Conservation (phyloP, 2,329 filamentous ascomycete species). For the Colletotrichum echinochloae region DNA sequence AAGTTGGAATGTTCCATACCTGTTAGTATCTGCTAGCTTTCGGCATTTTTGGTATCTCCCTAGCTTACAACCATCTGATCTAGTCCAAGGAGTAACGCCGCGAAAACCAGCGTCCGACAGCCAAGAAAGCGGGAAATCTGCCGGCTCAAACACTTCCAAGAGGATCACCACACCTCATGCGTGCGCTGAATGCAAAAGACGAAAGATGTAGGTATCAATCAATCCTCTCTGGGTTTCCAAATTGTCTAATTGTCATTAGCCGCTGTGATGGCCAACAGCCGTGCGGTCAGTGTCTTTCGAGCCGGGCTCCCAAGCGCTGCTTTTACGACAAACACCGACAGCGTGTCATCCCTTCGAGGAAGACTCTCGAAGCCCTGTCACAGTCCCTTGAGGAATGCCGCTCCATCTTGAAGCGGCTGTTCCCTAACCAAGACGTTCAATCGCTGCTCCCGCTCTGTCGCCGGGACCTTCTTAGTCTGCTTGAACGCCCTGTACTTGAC, state of each 20-base stretch:
- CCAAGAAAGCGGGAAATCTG: slow-evolving; percentile 53
- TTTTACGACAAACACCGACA: slow-evolving; percentile 86
- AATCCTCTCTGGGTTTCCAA: neutral
- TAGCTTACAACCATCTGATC: slow-evolving; percentile 13
- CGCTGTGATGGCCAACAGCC: slow-evolving; percentile 86
- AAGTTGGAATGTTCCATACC: slow-evolving; percentile 42
- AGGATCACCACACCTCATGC: slow-evolving; percentile 71
- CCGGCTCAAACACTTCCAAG: slow-evolving; percentile 54
- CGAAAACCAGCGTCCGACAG: slow-evolving; percentile 38
- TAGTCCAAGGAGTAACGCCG: slow-evolving; percentile 42
- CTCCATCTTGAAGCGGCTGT: slow-evolving; percentile 70
- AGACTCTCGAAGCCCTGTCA: slow-evolving; percentile 75
- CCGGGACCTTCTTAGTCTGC: slow-evolving; percentile 69
- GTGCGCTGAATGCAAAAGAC: slow-evolving; percentile 81
- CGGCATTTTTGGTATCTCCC: neutral
- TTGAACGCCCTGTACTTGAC: slow-evolving; percentile 61
- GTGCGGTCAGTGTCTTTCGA: slow-evolving; percentile 85
- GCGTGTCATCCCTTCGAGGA: slow-evolving; percentile 80
- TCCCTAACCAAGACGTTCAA: slow-evolving; percentile 67
- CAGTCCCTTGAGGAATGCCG: slow-evolving; percentile 75
- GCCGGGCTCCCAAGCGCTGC: slow-evolving; percentile 82
- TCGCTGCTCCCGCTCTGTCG: slow-evolving; percentile 66
- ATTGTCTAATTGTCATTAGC: slow-evolving; percentile 49
- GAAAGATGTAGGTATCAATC: slow-evolving; percentile 72
- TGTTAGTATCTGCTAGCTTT: slow-evolving; percentile 28